A percentile compares a stretch with the other conserved stretches of the same genome.
phyloP scores from a whole-genome alignment of 768 basidiomycete species.

The Phlegmacium glaucopus region DNA sequence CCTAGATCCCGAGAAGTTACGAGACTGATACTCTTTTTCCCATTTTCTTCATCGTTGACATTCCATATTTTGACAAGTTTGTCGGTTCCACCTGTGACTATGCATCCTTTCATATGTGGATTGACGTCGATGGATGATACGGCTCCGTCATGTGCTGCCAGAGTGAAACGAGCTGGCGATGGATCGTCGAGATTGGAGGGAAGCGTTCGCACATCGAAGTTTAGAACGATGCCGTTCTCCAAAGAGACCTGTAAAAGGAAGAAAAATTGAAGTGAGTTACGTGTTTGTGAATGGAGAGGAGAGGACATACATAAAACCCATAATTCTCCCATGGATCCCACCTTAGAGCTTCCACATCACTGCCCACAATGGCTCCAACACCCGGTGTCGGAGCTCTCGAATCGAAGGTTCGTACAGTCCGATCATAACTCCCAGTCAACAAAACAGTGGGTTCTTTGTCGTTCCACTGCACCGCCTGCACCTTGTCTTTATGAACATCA shows the following conservation, averaged over 20 bases:
- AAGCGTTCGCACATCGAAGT: conserved; percentile 86
- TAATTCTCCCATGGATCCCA: conserved; percentile 97
- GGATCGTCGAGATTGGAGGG: conserved; percentile 63
- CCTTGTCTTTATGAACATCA: conserved; percentile 85
- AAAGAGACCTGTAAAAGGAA: conserved; percentile 66
- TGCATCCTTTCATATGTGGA: conserved; percentile 83
- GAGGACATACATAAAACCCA: conserved; percentile 73
- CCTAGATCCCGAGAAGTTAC: conserved; percentile 88
- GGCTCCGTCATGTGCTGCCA: conserved; percentile 91
- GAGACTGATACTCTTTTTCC: conserved; percentile 69
- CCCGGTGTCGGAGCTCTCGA: conserved; percentile 77
- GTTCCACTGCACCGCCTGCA: conserved; percentile 97
- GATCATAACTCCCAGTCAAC: conserved; percentile 91
- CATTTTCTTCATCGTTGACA: conserved; percentile 59
- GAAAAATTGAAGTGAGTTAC: background rate
- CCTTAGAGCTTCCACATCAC: conserved; percentile 89
- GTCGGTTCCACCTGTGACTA: conserved; percentile 93
- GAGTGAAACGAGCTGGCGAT: conserved; percentile 77
- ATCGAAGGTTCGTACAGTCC: conserved; percentile 94
- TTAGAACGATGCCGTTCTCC: conserved; percentile 91
- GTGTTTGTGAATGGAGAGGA: background rate
- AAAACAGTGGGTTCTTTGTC: conserved; percentile 82
- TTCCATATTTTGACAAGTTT: conserved; percentile 98
- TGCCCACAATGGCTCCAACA: conserved; percentile 81
- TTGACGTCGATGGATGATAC: conserved; percentile 89